Percentiles rank a stretch among this genome's conserved stretches.
Conservation (phyloP, 106 monocot species). For the Dendrobium officinale region DNA sequence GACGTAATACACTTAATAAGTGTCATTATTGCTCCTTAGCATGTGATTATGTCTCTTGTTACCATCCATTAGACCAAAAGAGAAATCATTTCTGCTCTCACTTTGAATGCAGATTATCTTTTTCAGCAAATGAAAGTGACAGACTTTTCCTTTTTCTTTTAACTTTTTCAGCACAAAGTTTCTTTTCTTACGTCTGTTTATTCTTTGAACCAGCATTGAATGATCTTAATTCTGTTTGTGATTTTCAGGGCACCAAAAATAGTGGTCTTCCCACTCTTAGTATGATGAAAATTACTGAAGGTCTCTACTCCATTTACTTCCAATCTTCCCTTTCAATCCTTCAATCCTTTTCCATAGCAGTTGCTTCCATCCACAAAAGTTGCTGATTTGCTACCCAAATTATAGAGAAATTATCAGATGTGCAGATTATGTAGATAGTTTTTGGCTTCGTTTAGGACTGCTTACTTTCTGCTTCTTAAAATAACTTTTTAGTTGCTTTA, state of each 20-base stretch:
- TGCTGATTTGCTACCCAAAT: constrained; percentile 21
- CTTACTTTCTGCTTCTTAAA: too few species aligned
- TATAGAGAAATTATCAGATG: not conserved
- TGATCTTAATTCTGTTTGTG: not conserved
- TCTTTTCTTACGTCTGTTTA: not conserved
- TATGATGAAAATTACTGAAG: constrained; percentile 38
- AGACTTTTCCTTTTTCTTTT: not conserved
- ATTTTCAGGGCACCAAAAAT: constrained; percentile 47
- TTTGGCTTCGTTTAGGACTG: too few species aligned
- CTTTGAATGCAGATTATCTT: not conserved
- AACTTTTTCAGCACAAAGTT: not conserved
- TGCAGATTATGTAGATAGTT: too few species aligned
- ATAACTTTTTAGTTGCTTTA: too few species aligned
- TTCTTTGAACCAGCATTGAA: not conserved
- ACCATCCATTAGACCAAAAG: not conserved
- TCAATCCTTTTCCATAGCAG: constrained; percentile 67
- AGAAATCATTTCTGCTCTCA: not conserved
- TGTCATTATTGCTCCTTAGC: too few species aligned
- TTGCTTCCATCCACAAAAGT: constrained; percentile 53
- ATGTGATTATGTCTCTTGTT: not conserved
- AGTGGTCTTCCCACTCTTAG: constrained; percentile 30
- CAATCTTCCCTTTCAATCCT: constrained; percentile 46
- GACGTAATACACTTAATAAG: too few species aligned
- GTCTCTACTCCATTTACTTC: constrained; percentile 35
- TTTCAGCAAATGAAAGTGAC: not conserved